These are phyloP conservation scores for Ophiostoma piceae DNA, from an alignment of 2,329 filamentous ascomycete species.

Conservation along the genomic window DNA sequence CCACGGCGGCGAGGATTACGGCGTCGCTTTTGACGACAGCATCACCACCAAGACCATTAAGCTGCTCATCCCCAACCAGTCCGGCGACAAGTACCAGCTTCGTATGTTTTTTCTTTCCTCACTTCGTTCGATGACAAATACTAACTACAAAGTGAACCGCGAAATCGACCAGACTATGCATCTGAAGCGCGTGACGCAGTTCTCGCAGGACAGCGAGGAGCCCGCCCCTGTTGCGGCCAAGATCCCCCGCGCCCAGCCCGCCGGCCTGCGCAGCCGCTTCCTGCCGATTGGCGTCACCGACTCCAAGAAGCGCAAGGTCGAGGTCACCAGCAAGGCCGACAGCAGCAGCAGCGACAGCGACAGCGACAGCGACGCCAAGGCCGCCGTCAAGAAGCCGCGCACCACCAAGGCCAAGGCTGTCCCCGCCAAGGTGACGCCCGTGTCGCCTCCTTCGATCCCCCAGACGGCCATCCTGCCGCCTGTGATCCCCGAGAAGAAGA, in stretches of 20 bases:
- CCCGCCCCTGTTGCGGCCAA: conserved; percentile 38
- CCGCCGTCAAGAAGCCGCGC: conserved; percentile 10
- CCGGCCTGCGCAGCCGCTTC: conserved; percentile 62
- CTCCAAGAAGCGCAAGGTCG: conserved; percentile 39
- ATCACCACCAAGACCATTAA: conserved; percentile 49
- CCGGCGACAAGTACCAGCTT: conserved; percentile 49
- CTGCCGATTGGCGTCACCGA: conserved; percentile 56
- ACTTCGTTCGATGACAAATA: too few relatives aligned
- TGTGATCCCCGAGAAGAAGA: conserved; percentile 32
- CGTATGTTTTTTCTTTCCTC: too few relatives aligned
- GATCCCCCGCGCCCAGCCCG: conserved; percentile 58
- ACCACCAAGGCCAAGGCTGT: background rate
- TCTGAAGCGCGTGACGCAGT: conserved; percentile 56
- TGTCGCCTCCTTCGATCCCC: background rate
- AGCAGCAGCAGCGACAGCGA: background rate
- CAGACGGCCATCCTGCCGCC: background rate
- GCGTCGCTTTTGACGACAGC: conserved; percentile 49
- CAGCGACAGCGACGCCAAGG: conserved; percentile 8
- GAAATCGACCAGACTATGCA: conserved; percentile 57
- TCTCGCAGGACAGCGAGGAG: conserved; percentile 41
- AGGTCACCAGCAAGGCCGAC: background rate
- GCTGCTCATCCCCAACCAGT: conserved; percentile 55
- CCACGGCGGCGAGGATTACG: conserved; percentile 60
- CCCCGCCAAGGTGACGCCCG: background rate
- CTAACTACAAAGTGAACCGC: too few relatives aligned